phyloP scores from a whole-genome alignment of 2,329 filamentous ascomycete genomes.

The Stachybotrys chlorohalonatus region DNA sequence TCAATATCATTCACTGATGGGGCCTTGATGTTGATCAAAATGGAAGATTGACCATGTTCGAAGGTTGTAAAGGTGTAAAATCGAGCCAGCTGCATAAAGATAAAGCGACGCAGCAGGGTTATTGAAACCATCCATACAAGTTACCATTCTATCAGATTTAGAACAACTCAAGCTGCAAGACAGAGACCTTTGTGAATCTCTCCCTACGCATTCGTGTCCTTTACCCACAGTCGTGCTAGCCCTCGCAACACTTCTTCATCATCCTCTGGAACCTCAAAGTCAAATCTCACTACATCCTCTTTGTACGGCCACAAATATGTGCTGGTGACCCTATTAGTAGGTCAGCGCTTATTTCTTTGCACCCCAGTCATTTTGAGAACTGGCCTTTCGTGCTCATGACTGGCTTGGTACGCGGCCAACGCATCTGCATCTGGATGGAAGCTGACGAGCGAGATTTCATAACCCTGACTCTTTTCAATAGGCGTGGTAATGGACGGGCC shows the following conservation, averaged over 20 bases:
- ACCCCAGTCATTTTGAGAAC: neutral
- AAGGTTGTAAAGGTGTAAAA: no score
- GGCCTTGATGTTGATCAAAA: no score
- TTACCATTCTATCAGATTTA: no score
- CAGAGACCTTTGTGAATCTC: neutral
- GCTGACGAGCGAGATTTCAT: slow-evolving; percentile 40
- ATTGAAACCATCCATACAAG: no score
- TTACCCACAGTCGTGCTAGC: neutral
- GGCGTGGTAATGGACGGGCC: slow-evolving; percentile 44
- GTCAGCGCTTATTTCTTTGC: neutral
- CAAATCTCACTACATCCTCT: slow-evolving; percentile 43
- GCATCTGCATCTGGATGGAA: slow-evolving; percentile 36
- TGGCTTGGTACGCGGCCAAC: slow-evolving; percentile 41
- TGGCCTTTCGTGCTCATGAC: slow-evolving; percentile 40
- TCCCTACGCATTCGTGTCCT: neutral
- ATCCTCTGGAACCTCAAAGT: slow-evolving; percentile 39
- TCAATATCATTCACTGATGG: no score
- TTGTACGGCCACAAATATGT: slow-evolving; percentile 42
- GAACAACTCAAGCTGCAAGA: no score
- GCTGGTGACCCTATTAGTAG: slow-evolving; percentile 33
- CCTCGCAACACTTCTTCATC: slow-evolving; percentile 17
- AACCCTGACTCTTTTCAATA: slow-evolving; percentile 42
- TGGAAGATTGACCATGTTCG: no score
- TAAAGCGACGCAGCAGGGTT: no score
- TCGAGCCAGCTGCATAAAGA: no score